Evolutionary conservation across 352 stramenopile genomes (phyloP), one percentile per base, ranked within the genome.

Genomic region (Thalassiosira mediterranea): DNA sequence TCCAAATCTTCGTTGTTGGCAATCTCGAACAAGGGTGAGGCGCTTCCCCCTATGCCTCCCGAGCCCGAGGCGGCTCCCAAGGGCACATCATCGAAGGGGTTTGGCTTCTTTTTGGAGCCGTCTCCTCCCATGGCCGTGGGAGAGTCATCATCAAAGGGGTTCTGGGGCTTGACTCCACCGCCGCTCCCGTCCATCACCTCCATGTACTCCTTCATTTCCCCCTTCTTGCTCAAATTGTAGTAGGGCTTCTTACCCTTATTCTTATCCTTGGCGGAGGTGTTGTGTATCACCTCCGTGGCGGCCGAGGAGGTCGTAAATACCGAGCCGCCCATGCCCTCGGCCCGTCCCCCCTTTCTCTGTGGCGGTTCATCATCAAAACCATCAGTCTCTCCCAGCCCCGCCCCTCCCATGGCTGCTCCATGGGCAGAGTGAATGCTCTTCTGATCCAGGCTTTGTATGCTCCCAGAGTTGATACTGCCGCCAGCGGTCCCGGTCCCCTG

Each of bases 141-240:
- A 13, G 34, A 7, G 7, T 42, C 34, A 13, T 7, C 34, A 13
- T 13, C n/a, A n/a, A n/a, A n/a, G n/a, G n/a, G n/a, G n/a, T n/a
- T n/a, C n/a, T n/a, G n/a, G n/a, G n/a, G n/a, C n/a, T 21, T n/a
- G 21, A n/a, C 25, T 7, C 52, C 38, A 7, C 26, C 26, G 4
- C 15, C 15, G 28, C 31, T 63, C 8, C 31, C 31, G 31, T 40
- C 46, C 54, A 47, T 42, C 15, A 63, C 46, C 54, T 63, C 54
- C 26, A 63, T 42, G 31, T 47, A 63, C 31, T 29, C 13, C 31
- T 26, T 23, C 31, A 26, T 5, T 13, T 63, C 54, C 3, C 8
- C 25, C 11, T 15, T n/a, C 31, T 31, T 44, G 54, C 26, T 63
- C 0, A 63, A 13, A 13, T 63, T 63, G 54, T 63, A 63, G 23